Percentiles rank a stretch among this genome's conserved stretches.
These are phyloP conservation scores for Tephrocybe sp. DNA, from an alignment of 768 basidiomycete genomes.

Conservation along the genomic window DNA sequence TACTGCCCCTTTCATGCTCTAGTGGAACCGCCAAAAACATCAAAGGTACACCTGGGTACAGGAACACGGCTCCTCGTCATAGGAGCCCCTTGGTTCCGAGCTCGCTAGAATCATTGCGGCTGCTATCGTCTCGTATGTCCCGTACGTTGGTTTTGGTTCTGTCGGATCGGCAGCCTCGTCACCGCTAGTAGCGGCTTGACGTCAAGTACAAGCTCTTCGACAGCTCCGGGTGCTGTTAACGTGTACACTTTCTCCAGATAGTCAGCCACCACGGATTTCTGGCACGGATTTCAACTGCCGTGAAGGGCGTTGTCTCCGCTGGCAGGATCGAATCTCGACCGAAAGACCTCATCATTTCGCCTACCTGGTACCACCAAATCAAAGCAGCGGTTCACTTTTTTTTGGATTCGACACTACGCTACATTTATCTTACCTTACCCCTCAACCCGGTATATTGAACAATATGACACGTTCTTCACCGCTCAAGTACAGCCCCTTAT, in stretches of 20 bases:
- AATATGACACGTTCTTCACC: too few species aligned
- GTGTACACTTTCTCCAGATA: slow-evolving; percentile 2
- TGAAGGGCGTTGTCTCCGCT: too few species aligned
- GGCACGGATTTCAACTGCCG: slow-evolving; percentile 13
- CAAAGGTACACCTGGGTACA: slow-evolving; percentile 21
- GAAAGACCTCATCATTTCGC: too few species aligned
- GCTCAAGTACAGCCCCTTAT: too few species aligned
- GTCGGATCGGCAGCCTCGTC: slow-evolving; percentile 15
- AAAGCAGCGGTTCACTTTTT: too few species aligned
- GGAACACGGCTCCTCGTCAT: slow-evolving; percentile 12
- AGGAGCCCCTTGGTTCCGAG: slow-evolving; percentile 10
- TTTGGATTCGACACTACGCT: too few species aligned
- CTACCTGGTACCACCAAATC: too few species aligned
- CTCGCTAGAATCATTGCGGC: slow-evolving; percentile 12
- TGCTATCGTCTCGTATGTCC: slow-evolving; percentile 8
- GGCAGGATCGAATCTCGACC: too few species aligned
- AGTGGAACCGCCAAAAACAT: slow-evolving; percentile 17
- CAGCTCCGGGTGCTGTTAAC: slow-evolving; percentile 11
- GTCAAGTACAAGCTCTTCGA: slow-evolving; percentile 12
- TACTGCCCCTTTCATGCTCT: background rate
- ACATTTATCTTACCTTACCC: too few species aligned
- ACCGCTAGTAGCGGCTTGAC: slow-evolving; percentile 14
- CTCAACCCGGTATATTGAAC: too few species aligned
- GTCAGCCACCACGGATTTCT: background rate
- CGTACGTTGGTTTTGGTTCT: slow-evolving; percentile 8